A percentile compares a stretch with the other conserved stretches of the same genome.
These are phyloP conservation scores for Stylosanthes scabra DNA, from an alignment of 331 rosid species.

Conservation along the genomic window DNA sequence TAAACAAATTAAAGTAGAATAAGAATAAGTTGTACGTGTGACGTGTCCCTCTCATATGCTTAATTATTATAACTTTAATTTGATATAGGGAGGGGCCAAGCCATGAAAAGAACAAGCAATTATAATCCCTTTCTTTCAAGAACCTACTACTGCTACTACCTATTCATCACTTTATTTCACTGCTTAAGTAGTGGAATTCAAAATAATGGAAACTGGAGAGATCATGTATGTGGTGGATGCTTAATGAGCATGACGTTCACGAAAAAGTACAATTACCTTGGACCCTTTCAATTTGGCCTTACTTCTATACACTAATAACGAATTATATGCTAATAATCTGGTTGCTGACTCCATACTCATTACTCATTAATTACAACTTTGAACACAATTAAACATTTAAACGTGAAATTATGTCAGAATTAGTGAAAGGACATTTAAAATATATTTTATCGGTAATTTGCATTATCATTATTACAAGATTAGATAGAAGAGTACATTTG, in stretches of 20 bases:
- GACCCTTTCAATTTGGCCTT: background rate
- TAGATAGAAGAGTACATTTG: too few species aligned
- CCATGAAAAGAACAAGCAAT: conserved; percentile 49
- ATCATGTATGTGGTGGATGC: conserved; percentile 13
- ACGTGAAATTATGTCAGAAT: too few species aligned
- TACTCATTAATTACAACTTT: too few species aligned
- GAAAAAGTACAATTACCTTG: background rate
- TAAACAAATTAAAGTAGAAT: too few species aligned
- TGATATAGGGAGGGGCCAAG: conserved; percentile 5
- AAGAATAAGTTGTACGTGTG: too few species aligned
- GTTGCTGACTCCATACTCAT: background rate
- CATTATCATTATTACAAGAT: too few species aligned
- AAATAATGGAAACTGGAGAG: conserved; percentile 23
- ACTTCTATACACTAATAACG: background rate
- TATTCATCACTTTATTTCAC: background rate
- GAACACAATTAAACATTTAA: background rate
- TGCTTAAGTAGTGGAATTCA: conserved; percentile 26
- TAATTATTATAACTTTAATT: too few species aligned
- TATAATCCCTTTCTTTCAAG: conserved; percentile 31
- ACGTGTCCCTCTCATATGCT: too few species aligned
- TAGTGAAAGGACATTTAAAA: too few species aligned
- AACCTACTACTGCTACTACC: conserved; percentile 34
- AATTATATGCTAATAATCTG: background rate
- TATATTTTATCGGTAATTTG: too few species aligned
- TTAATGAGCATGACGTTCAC: conserved; percentile 9